Base-by-base conservation (phyloP, 2,329 filamentous ascomycete genomes). In the Nigrospora sphaerica region DNA sequence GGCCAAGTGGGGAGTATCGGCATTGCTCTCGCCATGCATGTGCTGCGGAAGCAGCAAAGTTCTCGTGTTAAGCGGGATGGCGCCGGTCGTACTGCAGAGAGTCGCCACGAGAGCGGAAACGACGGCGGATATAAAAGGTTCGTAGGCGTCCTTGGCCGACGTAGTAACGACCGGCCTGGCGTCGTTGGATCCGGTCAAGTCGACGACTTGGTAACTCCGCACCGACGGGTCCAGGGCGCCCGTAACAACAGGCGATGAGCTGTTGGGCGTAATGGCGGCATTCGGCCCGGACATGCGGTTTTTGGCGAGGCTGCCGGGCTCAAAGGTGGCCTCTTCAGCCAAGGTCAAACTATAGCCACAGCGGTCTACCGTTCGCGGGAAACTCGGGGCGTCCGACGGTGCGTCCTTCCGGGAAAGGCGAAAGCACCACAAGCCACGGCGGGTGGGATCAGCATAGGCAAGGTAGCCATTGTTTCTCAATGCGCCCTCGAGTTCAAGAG, bases 381-480 rank as follows among this genome's bases (percentile, higher is more conserved):
- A 66, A 31, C 51, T 53, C 1, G 56, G 49, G 36, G 53, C 45
- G 4, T 61, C 49, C 3, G 49, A 39, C 16, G 54, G 51, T 32
- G 60, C 68, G 45, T 73, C 69, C 52, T 71, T 75, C 44, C 62
- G 64, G 3, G 63, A 49, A 17, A 80, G 63, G 23, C 69, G 68
- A 54, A 81, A 82, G 49, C 73, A 69, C 78, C 78, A 82, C 45
- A 81, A 61, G 11, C 67, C 71, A 39, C 70, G 70, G 48, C 74
- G 67, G 33, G 62, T 63, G 12, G 69, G 61, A 60, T 82, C 78
- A 54, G 73, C 73, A 42, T 74, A 72, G 2, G 75, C 73, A 41
- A 81, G 64, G 48, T 75, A 70, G 40, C 78, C 78, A 62, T 75
- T 69, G 49, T 68, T 70, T 50, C 77, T 70, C 45, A 81, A 60